A percentile compares a stretch with the other conserved stretches of the same genome.
phyloP scores from a whole-genome alignment of 2,329 filamentous ascomycete species.

The Hymenotorrendiella dingleyae region DNA sequence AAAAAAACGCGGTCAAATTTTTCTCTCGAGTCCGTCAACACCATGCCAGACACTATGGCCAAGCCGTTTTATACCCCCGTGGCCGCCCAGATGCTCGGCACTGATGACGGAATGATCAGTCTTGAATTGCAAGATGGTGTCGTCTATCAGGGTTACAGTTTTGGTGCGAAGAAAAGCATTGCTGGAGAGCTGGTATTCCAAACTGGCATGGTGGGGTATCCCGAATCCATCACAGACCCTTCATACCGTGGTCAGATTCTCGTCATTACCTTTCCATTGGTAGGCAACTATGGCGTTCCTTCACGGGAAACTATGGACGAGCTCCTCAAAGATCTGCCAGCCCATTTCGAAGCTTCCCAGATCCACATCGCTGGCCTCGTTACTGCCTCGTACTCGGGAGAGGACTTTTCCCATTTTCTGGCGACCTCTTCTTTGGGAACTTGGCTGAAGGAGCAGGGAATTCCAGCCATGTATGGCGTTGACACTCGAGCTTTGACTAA shows the following conservation, averaged over 20 bases:
- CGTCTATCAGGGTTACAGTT: slow-evolving; percentile 90
- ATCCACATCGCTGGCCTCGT: slow-evolving; percentile 94
- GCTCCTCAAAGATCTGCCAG: slow-evolving; percentile 77
- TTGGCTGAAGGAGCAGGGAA: slow-evolving; percentile 93
- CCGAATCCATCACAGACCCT: slow-evolving; percentile 84
- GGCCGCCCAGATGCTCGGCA: slow-evolving; percentile 20
- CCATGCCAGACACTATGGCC: slow-evolving; percentile 9
- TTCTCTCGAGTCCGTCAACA: neutral
- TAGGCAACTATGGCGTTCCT: slow-evolving; percentile 97
- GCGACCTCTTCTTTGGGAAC: slow-evolving; percentile 83
- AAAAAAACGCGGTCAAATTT: neutral
- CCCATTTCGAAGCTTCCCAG: slow-evolving; percentile 85
- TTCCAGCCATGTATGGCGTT: slow-evolving; percentile 91
- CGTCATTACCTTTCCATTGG: slow-evolving; percentile 90
- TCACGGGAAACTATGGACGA: slow-evolving; percentile 79
- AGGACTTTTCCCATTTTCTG: slow-evolving; percentile 92
- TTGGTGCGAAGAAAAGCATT: slow-evolving; percentile 89
- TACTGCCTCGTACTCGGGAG: slow-evolving; percentile 84
- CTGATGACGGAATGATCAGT: slow-evolving; percentile 61
- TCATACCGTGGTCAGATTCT: slow-evolving; percentile 91
- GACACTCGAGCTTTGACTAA: slow-evolving; percentile 93
- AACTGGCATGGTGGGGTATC: slow-evolving; percentile 98
- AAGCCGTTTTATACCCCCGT: slow-evolving; percentile 19
- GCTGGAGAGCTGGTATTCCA: slow-evolving; percentile 98
- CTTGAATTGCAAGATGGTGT: slow-evolving; percentile 92